Evolutionary conservation across 352 stramenopile species (phyloP).

Genomic region (Phytophthora pini): DNA sequence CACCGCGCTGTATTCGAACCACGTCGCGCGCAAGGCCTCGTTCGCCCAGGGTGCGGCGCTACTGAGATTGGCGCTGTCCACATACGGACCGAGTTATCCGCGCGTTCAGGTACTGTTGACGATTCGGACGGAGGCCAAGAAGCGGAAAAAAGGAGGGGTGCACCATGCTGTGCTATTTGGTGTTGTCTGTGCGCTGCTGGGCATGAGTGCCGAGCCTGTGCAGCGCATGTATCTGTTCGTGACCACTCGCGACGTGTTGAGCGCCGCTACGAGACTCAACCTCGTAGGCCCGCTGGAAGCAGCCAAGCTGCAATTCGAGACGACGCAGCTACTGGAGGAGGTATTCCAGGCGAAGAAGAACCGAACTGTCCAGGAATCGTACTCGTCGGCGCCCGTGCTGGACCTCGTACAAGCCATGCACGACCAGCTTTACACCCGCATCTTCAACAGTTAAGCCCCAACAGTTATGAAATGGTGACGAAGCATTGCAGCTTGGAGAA

Average conservation of each 20-base stretch:
- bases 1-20: slow-evolving; percentile 77
- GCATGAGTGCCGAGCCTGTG: slow-evolving; percentile 44
- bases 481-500: no score
- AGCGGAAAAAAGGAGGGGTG: slow-evolving; percentile 52
- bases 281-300: slow-evolving; percentile 77
- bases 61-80: slow-evolving; percentile 70
- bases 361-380: slow-evolving; percentile 64
- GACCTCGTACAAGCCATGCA: slow-evolving; percentile 87
- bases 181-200: slow-evolving; percentile 63
- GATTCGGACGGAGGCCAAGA: slow-evolving; percentile 60
- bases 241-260: slow-evolving; percentile 75
- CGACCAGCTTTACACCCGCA: slow-evolving; percentile 89
- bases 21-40: slow-evolving; percentile 81
- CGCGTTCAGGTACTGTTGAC: slow-evolving; percentile 47
- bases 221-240: slow-evolving; percentile 88
- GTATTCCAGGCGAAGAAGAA: slow-evolving; percentile 77
- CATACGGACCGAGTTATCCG: slow-evolving; percentile 41
- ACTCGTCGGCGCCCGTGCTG: slow-evolving; percentile 79
- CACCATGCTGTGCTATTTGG: slow-evolving; percentile 81
- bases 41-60: slow-evolving; percentile 74
- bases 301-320: slow-evolving; percentile 71
- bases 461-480: no score
- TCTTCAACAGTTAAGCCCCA: slow-evolving; percentile 76
- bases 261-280: slow-evolving; percentile 81
- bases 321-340: slow-evolving; percentile 51